Evolutionary conservation across 139 green algal genomes (phyloP).

Genomic region (Chlamydomonas incerta): DNA sequence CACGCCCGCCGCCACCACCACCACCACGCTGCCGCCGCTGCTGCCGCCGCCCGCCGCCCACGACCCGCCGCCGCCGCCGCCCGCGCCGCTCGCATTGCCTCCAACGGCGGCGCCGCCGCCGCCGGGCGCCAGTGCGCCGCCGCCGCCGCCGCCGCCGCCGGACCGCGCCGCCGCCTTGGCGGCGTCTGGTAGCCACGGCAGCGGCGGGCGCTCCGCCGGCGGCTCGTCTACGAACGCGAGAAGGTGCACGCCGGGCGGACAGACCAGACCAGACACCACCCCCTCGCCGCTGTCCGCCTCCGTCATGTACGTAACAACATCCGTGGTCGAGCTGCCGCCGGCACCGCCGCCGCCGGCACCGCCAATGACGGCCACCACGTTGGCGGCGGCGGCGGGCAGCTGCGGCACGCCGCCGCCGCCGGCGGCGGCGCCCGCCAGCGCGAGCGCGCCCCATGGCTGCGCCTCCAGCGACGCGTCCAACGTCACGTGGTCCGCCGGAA

Average conservation of each 20-base stretch:
- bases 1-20: background rate
- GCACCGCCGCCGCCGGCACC: background rate
- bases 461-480: constrained; percentile 39
- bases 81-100: background rate
- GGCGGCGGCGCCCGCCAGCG: background rate
- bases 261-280: constrained; percentile 37
- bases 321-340: background rate
- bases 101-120: background rate
- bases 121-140: background rate
- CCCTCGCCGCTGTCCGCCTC: constrained; percentile 13
- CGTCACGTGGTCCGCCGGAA: constrained; percentile 68
- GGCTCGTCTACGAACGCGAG: constrained; percentile 2
- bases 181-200: constrained; percentile 3
- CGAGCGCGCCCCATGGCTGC: background rate
- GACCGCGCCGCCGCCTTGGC: background rate
- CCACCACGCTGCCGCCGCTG: background rate
- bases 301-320: constrained; percentile 10
- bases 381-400: background rate
- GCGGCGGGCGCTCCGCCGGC: background rate
- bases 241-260: constrained; percentile 30
- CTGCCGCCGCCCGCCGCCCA: background rate
- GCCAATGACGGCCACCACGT: constrained; percentile 1
- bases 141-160: background rate
- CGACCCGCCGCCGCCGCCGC: background rate
- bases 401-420: background rate